These are phyloP conservation scores for Dryadomyces sulphureus DNA, from an alignment of 2,329 filamentous ascomycete species.

Conservation along the genomic window DNA sequence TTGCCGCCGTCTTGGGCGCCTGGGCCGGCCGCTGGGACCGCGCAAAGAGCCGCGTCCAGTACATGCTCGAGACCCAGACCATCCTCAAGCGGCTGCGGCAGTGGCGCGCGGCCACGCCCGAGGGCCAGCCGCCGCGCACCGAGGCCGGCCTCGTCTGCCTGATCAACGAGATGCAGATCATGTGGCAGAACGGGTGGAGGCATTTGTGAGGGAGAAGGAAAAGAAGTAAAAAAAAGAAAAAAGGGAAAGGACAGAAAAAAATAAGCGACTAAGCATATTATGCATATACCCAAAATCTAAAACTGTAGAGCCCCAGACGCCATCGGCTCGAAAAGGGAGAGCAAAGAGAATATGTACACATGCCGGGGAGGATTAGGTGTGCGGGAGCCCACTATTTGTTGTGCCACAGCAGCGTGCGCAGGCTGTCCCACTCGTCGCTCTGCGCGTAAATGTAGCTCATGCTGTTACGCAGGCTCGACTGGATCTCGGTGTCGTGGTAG, in stretches of 20 bases:
- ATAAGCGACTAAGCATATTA: no score
- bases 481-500: conserved; percentile 80
- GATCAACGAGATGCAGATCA: conserved; percentile 45
- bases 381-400: conserved; percentile 44
- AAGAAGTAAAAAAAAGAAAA: not conserved
- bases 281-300: not conserved
- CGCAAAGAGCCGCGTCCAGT: conserved; percentile 25
- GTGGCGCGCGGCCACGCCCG: conserved; percentile 22
- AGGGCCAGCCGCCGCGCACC: conserved; percentile 15
- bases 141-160: conserved; percentile 35
- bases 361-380: no score
- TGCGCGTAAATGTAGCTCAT: conserved; percentile 97
- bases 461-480: conserved; percentile 79
- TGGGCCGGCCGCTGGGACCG: conserved; percentile 44
- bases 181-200: conserved; percentile 43
- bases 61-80: conserved; percentile 20
- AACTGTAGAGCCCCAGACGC: not conserved
- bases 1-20: conserved; percentile 33
- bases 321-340: not conserved
- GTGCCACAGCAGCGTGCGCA: conserved; percentile 74
- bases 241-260: not conserved
- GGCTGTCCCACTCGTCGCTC: conserved; percentile 76
- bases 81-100: conserved; percentile 25
- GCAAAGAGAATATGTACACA: not conserved
- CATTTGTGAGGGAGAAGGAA: conserved; percentile 24